A percentile compares a stretch with the other conserved stretches of the same genome.
phyloP scores from a whole-genome alignment of 2,329 filamentous ascomycete species.

The Bretziella fagacearum region DNA sequence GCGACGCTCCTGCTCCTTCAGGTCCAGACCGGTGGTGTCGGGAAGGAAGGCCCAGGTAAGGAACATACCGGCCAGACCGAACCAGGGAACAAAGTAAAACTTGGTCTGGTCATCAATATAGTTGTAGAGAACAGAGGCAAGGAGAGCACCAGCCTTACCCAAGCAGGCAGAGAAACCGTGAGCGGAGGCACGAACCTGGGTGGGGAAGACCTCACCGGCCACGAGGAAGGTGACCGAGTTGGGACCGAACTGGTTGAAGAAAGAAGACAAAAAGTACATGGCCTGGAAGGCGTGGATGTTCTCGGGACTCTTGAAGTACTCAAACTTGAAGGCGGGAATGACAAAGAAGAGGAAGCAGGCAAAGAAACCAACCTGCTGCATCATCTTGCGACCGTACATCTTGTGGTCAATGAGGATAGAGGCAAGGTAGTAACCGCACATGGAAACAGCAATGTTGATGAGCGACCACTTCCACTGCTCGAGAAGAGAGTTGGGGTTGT shows the following conservation, averaged over 20 bases:
- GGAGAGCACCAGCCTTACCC: constrained; percentile 75
- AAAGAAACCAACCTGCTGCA: constrained; percentile 89
- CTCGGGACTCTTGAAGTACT: constrained; percentile 56
- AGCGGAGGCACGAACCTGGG: constrained; percentile 77
- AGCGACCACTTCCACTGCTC: constrained; percentile 84
- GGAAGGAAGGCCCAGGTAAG: constrained; percentile 75
- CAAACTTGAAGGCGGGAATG: constrained; percentile 73
- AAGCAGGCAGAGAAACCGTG: constrained; percentile 88
- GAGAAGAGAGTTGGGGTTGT: constrained; percentile 55
- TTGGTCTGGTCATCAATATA: constrained; percentile 75
- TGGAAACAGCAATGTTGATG: constrained; percentile 72
- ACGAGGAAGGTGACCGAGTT: constrained; percentile 95
- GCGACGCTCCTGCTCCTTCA: constrained; percentile 92
- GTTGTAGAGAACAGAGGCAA: constrained; percentile 81
- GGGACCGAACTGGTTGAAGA: constrained; percentile 98
- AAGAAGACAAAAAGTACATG: constrained; percentile 95
- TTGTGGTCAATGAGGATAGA: constrained; percentile 89
- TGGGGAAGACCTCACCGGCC: constrained; percentile 91
- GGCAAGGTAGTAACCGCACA: constrained; percentile 78
- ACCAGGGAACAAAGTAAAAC: constrained; percentile 91
- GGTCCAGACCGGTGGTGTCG: constrained; percentile 90
- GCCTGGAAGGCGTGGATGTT: constrained; percentile 83
- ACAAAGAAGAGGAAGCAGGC: constrained; percentile 90
- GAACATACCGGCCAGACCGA: constrained; percentile 72
- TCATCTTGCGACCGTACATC: constrained; percentile 86